Conservation (phyloP, 73 alveolate species). For the Halteria grandinella region DNA sequence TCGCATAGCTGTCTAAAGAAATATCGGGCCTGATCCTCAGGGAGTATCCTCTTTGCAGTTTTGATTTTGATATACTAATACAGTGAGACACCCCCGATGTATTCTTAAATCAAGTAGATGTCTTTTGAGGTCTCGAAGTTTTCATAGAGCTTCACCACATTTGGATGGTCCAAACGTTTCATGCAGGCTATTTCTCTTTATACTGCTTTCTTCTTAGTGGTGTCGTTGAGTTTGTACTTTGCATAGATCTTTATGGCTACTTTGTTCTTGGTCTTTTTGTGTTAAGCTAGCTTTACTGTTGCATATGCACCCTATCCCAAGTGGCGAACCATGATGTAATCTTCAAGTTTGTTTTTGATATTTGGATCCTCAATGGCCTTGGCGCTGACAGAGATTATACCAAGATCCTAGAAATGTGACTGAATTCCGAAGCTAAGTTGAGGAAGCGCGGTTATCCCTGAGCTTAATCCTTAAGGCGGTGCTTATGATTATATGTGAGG, state of each 20-base stretch:
- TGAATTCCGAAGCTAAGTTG: too few relatives aligned
- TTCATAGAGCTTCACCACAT: slow-evolving; percentile 82
- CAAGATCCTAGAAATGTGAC: too few relatives aligned
- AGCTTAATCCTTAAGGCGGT: too few relatives aligned
- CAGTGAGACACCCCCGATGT: slow-evolving; percentile 53
- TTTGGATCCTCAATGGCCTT: too few relatives aligned
- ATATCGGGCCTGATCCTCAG: slow-evolving; percentile 69
- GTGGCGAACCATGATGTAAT: slow-evolving; percentile 71
- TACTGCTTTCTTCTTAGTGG: slow-evolving; percentile 87
- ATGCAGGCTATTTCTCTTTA: slow-evolving; percentile 86
- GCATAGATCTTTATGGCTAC: slow-evolving; percentile 93
- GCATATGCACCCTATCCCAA: slow-evolving; percentile 96
- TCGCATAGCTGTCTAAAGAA: slow-evolving; percentile 76
- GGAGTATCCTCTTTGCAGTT: slow-evolving; percentile 63
- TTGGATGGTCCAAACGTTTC: slow-evolving; percentile 86
- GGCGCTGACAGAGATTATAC: too few relatives aligned
- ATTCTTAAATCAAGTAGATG: slow-evolving; percentile 89
- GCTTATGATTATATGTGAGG: too few relatives aligned
- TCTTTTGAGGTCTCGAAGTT: slow-evolving; percentile 84
- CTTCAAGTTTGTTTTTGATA: slow-evolving; percentile 42
- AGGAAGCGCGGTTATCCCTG: too few relatives aligned
- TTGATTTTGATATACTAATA: slow-evolving; percentile 55
- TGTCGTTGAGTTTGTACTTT: slow-evolving; percentile 83
- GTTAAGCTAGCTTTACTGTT: slow-evolving; percentile 76
- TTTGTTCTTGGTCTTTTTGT: slow-evolving; percentile 70